These are phyloP conservation scores for Saprolegnia diclina DNA, from an alignment of 352 stramenopile species.

Conservation along the genomic window DNA sequence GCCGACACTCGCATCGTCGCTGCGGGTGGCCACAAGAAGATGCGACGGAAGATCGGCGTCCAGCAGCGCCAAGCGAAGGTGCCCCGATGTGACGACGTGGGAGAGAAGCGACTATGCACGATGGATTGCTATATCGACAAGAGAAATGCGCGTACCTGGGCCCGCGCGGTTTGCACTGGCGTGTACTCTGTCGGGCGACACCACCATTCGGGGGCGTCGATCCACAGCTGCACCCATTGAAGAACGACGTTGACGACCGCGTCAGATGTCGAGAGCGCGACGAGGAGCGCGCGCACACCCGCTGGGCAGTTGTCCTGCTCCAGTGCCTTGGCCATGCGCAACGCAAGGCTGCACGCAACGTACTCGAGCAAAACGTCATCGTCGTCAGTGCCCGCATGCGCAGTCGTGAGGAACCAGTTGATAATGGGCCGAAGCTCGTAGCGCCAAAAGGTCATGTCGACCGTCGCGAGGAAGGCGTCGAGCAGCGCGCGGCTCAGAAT, in stretches of 20 bases:
- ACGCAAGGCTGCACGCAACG: not conserved
- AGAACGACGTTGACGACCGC: not conserved
- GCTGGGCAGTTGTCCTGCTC: not conserved
- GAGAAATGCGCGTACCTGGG: not conserved
- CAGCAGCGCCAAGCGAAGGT: not conserved
- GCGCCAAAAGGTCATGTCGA: slow-evolving; percentile 11
- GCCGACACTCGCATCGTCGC: not conserved
- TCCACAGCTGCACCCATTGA: not conserved
- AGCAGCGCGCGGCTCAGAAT: not conserved
- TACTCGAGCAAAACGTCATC: slow-evolving; percentile 4
- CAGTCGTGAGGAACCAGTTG: not conserved
- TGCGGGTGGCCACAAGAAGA: not conserved
- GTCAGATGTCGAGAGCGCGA: not conserved
- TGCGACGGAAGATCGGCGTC: not conserved
- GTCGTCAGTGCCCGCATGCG: not conserved
- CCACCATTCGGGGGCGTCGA: not conserved
- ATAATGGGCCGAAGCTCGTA: not conserved
- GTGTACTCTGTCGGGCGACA: not conserved
- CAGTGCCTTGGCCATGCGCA: not conserved
- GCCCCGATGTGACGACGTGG: not conserved
- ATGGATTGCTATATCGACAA: not conserved
- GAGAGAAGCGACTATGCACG: not conserved
- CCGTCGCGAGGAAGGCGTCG: not conserved
- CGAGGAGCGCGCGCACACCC: not conserved
- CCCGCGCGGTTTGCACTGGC: not conserved